Conservation (phyloP, 2,329 filamentous ascomycete genomes). For the Xylariaceae sp. region DNA sequence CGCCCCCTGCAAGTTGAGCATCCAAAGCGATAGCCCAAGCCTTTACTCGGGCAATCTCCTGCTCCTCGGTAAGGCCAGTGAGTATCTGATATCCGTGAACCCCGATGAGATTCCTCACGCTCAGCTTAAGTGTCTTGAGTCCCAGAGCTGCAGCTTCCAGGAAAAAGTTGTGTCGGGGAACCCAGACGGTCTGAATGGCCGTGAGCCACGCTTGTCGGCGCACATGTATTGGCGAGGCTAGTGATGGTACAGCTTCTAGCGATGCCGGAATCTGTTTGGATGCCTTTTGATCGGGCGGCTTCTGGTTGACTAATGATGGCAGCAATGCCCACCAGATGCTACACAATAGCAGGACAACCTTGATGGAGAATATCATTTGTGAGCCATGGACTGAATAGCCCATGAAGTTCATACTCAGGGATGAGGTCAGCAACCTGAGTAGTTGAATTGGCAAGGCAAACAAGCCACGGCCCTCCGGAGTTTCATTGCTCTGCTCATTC, state of each 20-base stretch:
- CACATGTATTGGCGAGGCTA: constrained; percentile 79
- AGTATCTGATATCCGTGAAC: constrained; percentile 71
- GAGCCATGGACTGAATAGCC: constrained; percentile 47
- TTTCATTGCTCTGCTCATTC: constrained; percentile 60
- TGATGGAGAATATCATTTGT: constrained; percentile 47
- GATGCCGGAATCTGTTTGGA: constrained; percentile 32
- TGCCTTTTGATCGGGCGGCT: constrained; percentile 47
- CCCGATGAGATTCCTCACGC: constrained; percentile 72
- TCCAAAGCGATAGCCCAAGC: constrained; percentile 93
- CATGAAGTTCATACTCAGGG: constrained; percentile 47
- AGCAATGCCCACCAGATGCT: constrained; percentile 51
- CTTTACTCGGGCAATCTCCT: constrained; percentile 82
- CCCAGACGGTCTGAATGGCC: constrained; percentile 86
- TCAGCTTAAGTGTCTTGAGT: constrained; percentile 78
- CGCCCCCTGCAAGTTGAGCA: constrained; percentile 85
- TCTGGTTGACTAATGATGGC: constrained; percentile 51
- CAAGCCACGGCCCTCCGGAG: constrained; percentile 62
- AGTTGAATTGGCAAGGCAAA: constrained; percentile 60
- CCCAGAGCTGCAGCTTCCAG: constrained; percentile 78
- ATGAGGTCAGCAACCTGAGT: constrained; percentile 43
- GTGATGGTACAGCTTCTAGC: constrained; percentile 58
- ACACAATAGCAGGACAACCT: constrained; percentile 48
- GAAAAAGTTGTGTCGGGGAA: constrained; percentile 81
- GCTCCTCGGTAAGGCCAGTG: constrained; percentile 76
- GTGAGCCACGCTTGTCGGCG: constrained; percentile 89